Evolutionary conservation across 1,284 basidiomycete species (phyloP).

Genomic region (Trametes pubescens): DNA sequence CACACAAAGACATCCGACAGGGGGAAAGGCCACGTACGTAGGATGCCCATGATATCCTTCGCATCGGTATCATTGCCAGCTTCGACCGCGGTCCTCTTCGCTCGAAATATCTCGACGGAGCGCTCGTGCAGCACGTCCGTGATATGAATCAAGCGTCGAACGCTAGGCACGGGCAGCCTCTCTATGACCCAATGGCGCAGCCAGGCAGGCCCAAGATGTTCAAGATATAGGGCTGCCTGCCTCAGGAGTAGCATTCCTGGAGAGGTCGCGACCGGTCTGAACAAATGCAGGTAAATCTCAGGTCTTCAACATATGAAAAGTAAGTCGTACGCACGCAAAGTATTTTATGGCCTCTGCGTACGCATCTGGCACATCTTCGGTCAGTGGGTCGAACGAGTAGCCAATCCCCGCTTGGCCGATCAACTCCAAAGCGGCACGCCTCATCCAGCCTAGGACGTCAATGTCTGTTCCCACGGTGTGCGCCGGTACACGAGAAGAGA

Average conservation of each 20-base stretch:
- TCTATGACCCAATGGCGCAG: constrained; percentile 48
- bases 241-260: background rate
- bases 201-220: constrained; percentile 44
- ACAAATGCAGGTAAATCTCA: too few relatives aligned
- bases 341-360: background rate
- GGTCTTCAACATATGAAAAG: background rate
- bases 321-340: background rate
- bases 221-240: constrained; percentile 39
- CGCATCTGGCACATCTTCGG: constrained; percentile 36
- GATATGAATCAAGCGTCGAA: constrained; percentile 46
- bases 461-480: constrained; percentile 32
- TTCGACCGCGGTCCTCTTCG: constrained; percentile 43
- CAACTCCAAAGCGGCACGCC: constrained; percentile 49
- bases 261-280: background rate
- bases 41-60: constrained; percentile 54
- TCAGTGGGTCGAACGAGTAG: constrained; percentile 32
- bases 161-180: constrained; percentile 42
- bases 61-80: constrained; percentile 40
- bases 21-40: constrained; percentile 37
- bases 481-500: constrained; percentile 28
- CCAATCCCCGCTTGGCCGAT: constrained; percentile 50
- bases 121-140: constrained; percentile 48
- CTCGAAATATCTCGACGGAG: constrained; percentile 46
- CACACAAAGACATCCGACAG: background rate
- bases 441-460: constrained; percentile 46